Conservation (phyloP, 2,329 filamentous ascomycete genomes). For the Diaporthe nobilis region DNA sequence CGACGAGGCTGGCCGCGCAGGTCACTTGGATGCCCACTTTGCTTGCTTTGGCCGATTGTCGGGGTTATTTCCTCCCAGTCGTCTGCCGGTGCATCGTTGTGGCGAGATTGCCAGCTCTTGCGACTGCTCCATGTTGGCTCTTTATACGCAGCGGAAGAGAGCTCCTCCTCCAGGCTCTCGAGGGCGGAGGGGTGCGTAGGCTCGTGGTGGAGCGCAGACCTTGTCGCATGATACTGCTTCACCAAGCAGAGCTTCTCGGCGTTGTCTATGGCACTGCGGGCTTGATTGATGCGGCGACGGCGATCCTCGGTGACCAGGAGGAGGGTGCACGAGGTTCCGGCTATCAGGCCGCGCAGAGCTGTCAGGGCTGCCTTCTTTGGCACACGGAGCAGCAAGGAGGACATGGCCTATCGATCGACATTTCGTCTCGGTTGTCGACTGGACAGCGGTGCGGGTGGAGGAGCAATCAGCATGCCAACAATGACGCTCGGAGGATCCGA, state of each 20-base stretch:
- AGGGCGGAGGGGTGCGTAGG: not conserved
- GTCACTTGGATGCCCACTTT: not conserved
- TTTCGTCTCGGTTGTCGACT: constrained; percentile 41
- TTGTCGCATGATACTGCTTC: constrained; percentile 54
- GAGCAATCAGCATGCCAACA: constrained; percentile 34
- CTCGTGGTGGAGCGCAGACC: constrained; percentile 43
- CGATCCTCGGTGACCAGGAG: constrained; percentile 61
- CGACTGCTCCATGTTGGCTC: not conserved
- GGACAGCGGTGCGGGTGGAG: constrained; percentile 27
- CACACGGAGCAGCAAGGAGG: constrained; percentile 54
- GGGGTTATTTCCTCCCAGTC: not conserved
- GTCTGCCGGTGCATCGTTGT: not conserved
- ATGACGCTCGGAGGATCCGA: not conserved
- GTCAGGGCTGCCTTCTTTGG: constrained; percentile 62
- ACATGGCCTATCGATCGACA: constrained; percentile 47
- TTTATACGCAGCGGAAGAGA: not conserved
- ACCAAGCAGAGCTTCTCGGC: constrained; percentile 56
- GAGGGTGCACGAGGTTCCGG: constrained; percentile 62
- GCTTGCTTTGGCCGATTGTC: not conserved
- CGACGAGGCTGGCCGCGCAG: not conserved
- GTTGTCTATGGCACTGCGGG: constrained; percentile 56
- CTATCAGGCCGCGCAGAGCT: constrained; percentile 58
- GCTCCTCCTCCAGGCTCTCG: constrained; percentile 20
- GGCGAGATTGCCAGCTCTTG: not conserved
- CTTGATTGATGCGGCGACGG: constrained; percentile 59